phyloP scores from a whole-genome alignment of 2,329 filamentous ascomycete species.

The Trichoderma citrinoviride region DNA sequence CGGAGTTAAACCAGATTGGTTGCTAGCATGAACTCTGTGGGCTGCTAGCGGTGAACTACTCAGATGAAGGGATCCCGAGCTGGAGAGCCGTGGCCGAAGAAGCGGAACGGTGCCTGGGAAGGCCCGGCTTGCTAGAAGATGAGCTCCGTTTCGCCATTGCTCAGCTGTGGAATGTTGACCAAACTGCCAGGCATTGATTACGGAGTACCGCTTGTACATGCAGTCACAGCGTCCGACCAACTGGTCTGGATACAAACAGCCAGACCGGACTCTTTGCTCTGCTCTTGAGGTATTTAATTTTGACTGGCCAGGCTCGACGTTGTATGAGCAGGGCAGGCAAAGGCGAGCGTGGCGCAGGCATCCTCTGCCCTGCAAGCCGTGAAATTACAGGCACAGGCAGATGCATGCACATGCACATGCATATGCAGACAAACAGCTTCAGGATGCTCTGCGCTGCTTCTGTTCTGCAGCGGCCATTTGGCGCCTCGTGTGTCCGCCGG shows the following conservation, averaged over 20 bases:
- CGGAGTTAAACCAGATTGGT: slow-evolving; percentile 11
- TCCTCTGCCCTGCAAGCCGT: slow-evolving; percentile 7
- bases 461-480: too few relatives aligned
- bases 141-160: neutral
- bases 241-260: too few relatives aligned
- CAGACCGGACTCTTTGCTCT: too few relatives aligned
- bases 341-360: slow-evolving; percentile 12
- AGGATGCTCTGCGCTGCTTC: too few relatives aligned
- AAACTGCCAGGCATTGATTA: too few relatives aligned
- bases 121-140: neutral
- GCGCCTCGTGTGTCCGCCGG: too few relatives aligned
- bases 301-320: too few relatives aligned
- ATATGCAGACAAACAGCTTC: neutral
- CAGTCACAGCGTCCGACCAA: too few relatives aligned
- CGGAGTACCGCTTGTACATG: neutral
- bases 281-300: neutral
- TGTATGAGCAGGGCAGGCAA: neutral
- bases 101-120: slow-evolving; percentile 4
- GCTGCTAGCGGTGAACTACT: neutral
- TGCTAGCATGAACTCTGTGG: slow-evolving; percentile 4
- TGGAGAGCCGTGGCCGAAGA: neutral
- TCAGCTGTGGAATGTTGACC: too few relatives aligned
- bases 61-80: slow-evolving; percentile 4
- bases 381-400: slow-evolving; percentile 7
- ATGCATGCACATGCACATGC: slow-evolving; percentile 2